A percentile compares a stretch with the other conserved stretches of the same genome.
These are phyloP conservation scores for Podospora anserina DNA, from an alignment of 495 filamentous ascomycete species.

Conservation along the genomic window DNA sequence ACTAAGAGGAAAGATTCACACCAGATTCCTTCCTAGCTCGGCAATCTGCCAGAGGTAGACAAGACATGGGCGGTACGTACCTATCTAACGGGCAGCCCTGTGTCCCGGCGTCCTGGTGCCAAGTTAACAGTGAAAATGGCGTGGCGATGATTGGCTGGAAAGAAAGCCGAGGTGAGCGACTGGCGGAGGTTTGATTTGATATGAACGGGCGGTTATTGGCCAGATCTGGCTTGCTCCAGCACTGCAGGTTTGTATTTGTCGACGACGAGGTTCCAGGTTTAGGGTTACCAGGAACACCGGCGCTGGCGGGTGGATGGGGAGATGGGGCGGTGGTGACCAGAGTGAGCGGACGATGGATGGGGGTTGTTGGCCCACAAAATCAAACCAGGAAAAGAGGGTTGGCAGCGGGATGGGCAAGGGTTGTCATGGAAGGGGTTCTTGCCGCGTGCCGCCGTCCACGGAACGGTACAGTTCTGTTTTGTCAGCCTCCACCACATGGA, in stretches of 20 bases:
- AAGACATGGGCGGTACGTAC: not conserved
- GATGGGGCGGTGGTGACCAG: not conserved
- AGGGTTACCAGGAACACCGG: not conserved
- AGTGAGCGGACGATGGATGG: not conserved
- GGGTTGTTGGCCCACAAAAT: not conserved
- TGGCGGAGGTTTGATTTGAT: conserved; percentile 24
- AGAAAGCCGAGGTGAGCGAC: conserved; percentile 9
- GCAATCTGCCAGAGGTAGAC: not conserved
- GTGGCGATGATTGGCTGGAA: conserved; percentile 21
- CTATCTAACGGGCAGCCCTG: not conserved
- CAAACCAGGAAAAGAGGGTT: not conserved
- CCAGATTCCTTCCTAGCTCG: conserved; percentile 8
- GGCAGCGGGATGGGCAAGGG: not conserved
- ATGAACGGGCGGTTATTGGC: conserved; percentile 23
- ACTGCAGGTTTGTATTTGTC: not conserved
- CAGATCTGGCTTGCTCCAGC: not conserved
- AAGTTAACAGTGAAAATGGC: conserved; percentile 14
- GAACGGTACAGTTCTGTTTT: too few relatives aligned
- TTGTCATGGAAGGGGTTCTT: not conserved
- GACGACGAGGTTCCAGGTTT: not conserved
- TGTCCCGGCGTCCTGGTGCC: not conserved
- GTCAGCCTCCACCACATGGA: not conserved
- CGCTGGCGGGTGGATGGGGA: not conserved
- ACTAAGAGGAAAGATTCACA: not conserved
- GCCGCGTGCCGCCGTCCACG: not conserved